A percentile compares a stretch with the other conserved stretches of the same genome.
Conservation (phyloP, 208 protist genomes). For the Acanthamoeba lenticulata region DNA sequence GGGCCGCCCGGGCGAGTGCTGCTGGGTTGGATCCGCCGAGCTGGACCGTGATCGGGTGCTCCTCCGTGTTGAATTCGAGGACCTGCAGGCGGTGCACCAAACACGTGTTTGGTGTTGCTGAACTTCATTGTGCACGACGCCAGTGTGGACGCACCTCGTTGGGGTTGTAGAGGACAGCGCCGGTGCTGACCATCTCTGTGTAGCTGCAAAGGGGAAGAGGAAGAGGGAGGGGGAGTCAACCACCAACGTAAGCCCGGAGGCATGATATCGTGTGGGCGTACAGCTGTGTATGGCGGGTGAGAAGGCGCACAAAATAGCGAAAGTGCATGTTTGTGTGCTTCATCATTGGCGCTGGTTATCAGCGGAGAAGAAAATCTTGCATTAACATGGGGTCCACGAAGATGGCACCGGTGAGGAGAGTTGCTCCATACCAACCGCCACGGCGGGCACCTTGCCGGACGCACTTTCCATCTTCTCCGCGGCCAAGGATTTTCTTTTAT, state of each 20-base stretch:
- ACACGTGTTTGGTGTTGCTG: neutral
- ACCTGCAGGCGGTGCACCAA: neutral
- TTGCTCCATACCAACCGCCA: too few species aligned
- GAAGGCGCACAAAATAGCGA: neutral
- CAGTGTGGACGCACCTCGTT: neutral
- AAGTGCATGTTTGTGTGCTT: neutral
- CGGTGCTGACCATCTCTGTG: neutral
- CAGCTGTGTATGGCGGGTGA: neutral
- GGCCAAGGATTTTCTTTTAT: too few species aligned
- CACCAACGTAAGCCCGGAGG: too few species aligned
- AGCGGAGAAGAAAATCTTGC: too few species aligned
- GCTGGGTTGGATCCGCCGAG: slow-evolving; percentile 8
- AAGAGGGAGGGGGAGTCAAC: too few species aligned
- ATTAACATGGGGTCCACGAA: too few species aligned
- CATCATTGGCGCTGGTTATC: neutral
- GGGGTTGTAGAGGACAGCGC: neutral
- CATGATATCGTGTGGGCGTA: neutral
- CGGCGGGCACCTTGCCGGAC: too few species aligned
- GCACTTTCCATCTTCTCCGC: too few species aligned
- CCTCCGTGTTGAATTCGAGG: neutral
- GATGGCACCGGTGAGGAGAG: too few species aligned
- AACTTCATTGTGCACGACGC: too few species aligned
- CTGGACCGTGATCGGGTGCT: slow-evolving; percentile 19
- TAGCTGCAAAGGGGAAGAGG: neutral
- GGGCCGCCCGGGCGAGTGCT: neutral